Base-by-base conservation (phyloP, 805 yeast genomes). In the Wickerhamiella domercqiae region DNA sequence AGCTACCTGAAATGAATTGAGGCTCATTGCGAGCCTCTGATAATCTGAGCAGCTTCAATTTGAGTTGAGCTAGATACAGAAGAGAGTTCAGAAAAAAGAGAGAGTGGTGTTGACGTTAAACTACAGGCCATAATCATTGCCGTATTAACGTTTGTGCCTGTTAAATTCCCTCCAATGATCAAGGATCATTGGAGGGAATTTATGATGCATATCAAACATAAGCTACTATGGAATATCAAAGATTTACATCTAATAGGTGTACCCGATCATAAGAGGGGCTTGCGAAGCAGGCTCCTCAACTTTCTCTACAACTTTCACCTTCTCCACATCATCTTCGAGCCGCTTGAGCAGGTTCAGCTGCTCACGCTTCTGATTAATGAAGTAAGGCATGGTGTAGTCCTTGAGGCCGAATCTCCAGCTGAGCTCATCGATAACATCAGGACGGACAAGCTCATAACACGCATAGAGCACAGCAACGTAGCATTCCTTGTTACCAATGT, bases 401-500 rank as follows among this genome's bases (percentile, higher is more conserved):
- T 63, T 71, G 61, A 90, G 71, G 47, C 71, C 70, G 60, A 83
- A 78, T 55, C 93, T 67, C 98, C 99, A 90, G 24, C 93, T 69
- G 47, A 84, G 63, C 59, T 90, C 98, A 48, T 78, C 61, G 16
- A 87, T 94, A 52, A 76, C 75, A 53, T 90, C 98, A 47, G 73
- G 74, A 37, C 73, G 72, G 47, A 90, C 66, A 53, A 77, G 64
- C 37, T 78, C 80, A 59, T 90, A 90, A 52, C 93, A 81, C 4
- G 82, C 65, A 63, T 78, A 90, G 53, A 90, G 68, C 43, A 86
- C 71, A 4, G 94, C 96, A 51, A 84, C 78, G 55, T 83, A 80
- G 52, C 94, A 81, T 65, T 90, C 98, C 60, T 78, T 83, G 64
- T 90, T 90, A 49, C 94, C 97, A 29, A 93, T 82, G 51, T 87